Conservation (phyloP, 2,329 filamentous ascomycete species). For the Aspergillus arachidicola region DNA sequence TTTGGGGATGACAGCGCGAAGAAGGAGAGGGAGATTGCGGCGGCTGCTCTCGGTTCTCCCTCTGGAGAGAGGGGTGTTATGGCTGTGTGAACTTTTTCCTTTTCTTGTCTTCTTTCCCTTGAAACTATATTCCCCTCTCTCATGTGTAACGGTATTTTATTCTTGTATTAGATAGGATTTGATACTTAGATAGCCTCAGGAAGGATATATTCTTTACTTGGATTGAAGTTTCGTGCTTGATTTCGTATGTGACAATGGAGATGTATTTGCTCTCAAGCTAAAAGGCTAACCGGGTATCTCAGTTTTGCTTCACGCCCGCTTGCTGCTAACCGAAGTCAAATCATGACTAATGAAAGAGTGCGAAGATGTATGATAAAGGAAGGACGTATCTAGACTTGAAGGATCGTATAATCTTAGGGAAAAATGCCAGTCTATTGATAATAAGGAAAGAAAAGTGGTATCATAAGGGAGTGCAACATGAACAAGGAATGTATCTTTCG, state of each 20-base stretch:
- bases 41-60: too few species aligned
- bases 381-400: background rate
- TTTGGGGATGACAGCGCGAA: slow-evolving; percentile 16
- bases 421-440: background rate
- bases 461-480: background rate
- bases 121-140: background rate
- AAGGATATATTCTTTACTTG: background rate
- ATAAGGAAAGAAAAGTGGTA: background rate
- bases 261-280: background rate
- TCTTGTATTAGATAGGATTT: background rate
- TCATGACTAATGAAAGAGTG: background rate
- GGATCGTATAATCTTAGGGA: background rate
- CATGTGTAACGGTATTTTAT: background rate
- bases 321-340: background rate
- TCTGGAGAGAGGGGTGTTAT: background rate
- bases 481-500: slow-evolving; percentile 2
- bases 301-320: background rate
- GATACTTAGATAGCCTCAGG: background rate
- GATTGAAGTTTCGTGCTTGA: background rate
- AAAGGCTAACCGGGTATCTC: background rate
- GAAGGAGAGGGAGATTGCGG: slow-evolving; percentile 3
- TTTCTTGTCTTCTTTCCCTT: background rate
- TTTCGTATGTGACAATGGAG: background rate
- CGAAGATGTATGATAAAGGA: background rate
- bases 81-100: background rate